Evolutionary conservation across 306 rosid genomes (phyloP).

Genomic region (Carpinus viminea): DNA sequence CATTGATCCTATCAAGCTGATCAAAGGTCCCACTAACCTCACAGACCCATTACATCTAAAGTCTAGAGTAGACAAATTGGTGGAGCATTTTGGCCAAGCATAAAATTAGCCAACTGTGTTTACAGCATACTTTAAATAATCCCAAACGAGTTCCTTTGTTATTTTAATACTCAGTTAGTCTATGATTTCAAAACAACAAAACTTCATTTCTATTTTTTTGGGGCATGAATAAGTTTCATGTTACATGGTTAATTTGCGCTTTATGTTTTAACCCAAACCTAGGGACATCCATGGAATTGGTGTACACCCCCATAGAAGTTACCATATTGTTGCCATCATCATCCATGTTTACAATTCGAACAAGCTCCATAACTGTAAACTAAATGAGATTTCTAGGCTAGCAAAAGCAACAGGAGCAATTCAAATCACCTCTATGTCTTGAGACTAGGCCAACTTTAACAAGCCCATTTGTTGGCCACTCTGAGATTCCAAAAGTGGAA

Average conservation of each 20-base stretch:
- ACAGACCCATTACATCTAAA: too few relatives aligned
- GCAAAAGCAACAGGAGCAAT: not conserved
- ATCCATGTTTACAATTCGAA: not conserved
- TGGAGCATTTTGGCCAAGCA: not conserved
- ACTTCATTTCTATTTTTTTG: not conserved
- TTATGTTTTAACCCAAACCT: not conserved
- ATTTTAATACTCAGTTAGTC: not conserved
- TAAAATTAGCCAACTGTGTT: not conserved
- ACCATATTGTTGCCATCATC: not conserved
- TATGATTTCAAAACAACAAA: not conserved
- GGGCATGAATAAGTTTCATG: not conserved
- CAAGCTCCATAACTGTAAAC: not conserved
- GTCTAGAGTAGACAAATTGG: not conserved
- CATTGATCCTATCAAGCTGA: too few relatives aligned
- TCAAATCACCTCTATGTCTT: not conserved
- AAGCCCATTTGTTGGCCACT: not conserved
- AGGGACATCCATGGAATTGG: not conserved
- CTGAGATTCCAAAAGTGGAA: not conserved
- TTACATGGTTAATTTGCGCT: not conserved
- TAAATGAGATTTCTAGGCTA: not conserved
- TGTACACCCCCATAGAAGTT: not conserved
- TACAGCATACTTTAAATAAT: not conserved
- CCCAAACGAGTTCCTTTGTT: not conserved
- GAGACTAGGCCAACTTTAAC: not conserved
- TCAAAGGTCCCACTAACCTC: too few relatives aligned